These are phyloP conservation scores for Borovskyia barvae DNA, from an alignment of 208 protist species.

Conservation along the genomic window DNA sequence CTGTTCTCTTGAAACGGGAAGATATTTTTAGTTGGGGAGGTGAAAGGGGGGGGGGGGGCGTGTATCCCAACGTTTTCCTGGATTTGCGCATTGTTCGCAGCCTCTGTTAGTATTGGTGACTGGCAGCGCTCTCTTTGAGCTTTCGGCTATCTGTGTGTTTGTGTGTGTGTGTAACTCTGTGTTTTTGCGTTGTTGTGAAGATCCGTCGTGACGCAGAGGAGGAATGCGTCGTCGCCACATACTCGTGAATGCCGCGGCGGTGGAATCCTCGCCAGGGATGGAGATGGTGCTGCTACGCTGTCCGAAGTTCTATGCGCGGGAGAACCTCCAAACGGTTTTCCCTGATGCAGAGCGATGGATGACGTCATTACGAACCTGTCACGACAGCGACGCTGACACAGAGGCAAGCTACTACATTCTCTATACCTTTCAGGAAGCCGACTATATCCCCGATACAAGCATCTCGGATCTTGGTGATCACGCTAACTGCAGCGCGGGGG, in stretches of 20 bases:
- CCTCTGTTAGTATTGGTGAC: too few species aligned
- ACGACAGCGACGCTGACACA: background rate
- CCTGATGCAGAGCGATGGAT: constrained; percentile 10
- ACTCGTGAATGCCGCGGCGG: constrained; percentile 5
- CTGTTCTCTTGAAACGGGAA: too few species aligned
- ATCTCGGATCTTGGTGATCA: constrained; percentile 15
- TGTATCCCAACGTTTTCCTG: too few species aligned
- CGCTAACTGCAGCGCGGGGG: too few species aligned
- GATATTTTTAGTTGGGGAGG: too few species aligned
- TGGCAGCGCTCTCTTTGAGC: too few species aligned
- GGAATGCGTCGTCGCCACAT: constrained; percentile 21
- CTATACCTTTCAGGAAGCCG: constrained; percentile 43
- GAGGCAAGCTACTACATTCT: constrained; percentile 25
- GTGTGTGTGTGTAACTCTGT: too few species aligned
- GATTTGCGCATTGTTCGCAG: too few species aligned
- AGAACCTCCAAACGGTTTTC: constrained; percentile 47
- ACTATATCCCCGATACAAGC: constrained; percentile 4
- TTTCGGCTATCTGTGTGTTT: too few species aligned
- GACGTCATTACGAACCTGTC: background rate
- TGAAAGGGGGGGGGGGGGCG: too few species aligned
- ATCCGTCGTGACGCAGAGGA: too few species aligned
- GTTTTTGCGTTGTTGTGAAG: too few species aligned
- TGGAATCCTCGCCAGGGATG: constrained; percentile 10
- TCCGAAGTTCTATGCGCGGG: constrained; percentile 33
- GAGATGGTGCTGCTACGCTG: constrained; percentile 35